Evolutionary conservation across 139 green algal species (phyloP).

Genomic region (Pleodorina starrii): DNA sequence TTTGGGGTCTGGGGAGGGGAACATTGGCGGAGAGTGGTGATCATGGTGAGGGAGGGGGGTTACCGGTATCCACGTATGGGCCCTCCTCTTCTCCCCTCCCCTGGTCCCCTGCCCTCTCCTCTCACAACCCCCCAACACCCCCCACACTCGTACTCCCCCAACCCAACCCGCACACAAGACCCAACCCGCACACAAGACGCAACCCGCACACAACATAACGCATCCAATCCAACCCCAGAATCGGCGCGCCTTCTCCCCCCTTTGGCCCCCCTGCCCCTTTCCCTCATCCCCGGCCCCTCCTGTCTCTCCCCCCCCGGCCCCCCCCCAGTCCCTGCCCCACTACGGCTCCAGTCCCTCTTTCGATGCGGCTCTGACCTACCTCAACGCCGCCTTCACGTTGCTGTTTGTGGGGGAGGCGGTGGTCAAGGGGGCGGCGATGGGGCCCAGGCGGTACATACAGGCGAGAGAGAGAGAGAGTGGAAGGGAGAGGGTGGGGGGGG

Average conservation of each 20-base stretch:
- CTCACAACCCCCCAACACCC: not conserved
- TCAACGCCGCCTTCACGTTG: conserved; percentile 66
- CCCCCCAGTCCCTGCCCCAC: conserved; percentile 30
- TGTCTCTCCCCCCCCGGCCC: no score
- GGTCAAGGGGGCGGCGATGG: conserved; percentile 63
- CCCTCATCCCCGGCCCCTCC: not conserved
- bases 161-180: no score
- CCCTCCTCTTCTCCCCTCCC: not conserved
- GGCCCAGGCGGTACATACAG: conserved; percentile 64
- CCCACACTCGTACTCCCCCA: no score
- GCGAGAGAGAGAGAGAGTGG: no score
- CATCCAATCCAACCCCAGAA: no score
- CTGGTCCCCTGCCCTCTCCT: not conserved
- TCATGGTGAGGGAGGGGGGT: no score
- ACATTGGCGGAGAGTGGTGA: not conserved
- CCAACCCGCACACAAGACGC: no score
- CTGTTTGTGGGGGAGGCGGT: conserved; percentile 69
- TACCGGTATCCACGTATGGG: no score
- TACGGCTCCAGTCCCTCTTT: conserved; percentile 51
- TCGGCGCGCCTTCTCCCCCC: no score
- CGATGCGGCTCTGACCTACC: conserved; percentile 28
- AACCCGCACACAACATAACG: no score
- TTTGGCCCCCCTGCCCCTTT: not conserved
- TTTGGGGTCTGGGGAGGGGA: not conserved
- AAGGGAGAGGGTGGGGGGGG: no score